Evolutionary conservation across 2,329 filamentous ascomycete genomes (phyloP), one percentile per base, ranked within the genome.

Genomic region (Aspergillus sp.): DNA sequence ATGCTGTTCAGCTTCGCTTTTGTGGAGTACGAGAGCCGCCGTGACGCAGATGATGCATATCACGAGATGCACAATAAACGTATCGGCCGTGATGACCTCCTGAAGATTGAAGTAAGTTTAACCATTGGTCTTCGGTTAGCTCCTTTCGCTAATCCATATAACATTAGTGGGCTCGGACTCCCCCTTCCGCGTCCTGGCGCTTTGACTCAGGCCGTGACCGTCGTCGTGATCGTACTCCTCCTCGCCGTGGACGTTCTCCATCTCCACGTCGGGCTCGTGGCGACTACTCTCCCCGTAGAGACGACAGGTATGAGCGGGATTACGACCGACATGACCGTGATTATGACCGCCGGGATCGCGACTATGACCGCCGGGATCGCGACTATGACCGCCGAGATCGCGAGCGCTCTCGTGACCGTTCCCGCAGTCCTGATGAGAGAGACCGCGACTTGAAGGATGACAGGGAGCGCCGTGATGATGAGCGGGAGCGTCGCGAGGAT

Each of bases 31-130:
- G 93, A 98, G 76, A 94, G 90, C 69, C 88, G 91, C 60, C 90
- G 93, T 59, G 93, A 98, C 77, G 90, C 93, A 52, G 93, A 98
- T 69, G 93, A 98, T 74, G 93, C 93, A 38, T 98, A 98, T 68
- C 89, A 98, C 69, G 93, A 98, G 75, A 98, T 98, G 93, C 93
- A 98, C 67, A 97, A 97, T 77, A 96, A 96, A 82, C 89, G 91
- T 56, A 90, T 98, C 58, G 90, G 90, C 38, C 86, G 91, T 51
- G 93, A 98, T 65, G 93, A 98, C 62, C 75, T 95, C 47, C 68
- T 98, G 73, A 98, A 98, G 76, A 97, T 98, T 55, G 93, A 98
- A 81, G 93, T 95, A 73, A 56, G 79, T 47, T n/a, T n/a, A 11
- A 40, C 31, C 29, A 37, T 40, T 19, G 11, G 27, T 34, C 13